Conservation (phyloP, 2,329 filamentous ascomycete genomes). For the Trichothecium sympodiale region DNA sequence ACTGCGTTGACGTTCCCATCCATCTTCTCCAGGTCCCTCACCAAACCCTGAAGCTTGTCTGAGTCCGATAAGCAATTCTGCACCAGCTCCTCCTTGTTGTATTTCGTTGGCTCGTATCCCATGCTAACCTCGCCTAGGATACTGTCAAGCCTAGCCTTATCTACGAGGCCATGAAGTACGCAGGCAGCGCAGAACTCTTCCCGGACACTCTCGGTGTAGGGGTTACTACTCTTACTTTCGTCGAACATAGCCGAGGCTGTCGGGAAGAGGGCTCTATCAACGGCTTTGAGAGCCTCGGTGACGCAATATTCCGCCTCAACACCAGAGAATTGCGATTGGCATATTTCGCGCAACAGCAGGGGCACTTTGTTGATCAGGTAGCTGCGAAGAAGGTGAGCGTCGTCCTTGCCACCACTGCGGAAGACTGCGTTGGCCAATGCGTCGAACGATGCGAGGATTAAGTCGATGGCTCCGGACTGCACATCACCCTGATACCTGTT, state of each 20-base stretch:
- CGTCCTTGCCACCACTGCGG: constrained; percentile 41
- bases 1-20: constrained; percentile 87
- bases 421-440: constrained; percentile 80
- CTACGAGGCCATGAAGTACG: constrained; percentile 75
- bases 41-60: constrained; percentile 62
- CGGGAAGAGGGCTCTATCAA: constrained; percentile 67
- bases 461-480: constrained; percentile 65
- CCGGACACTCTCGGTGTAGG: constrained; percentile 46
- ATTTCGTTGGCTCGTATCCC: constrained; percentile 65
- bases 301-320: constrained; percentile 64
- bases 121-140: constrained; percentile 79
- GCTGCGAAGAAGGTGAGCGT: constrained; percentile 67
- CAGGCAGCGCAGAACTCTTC: constrained; percentile 84
- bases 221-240: constrained; percentile 44
- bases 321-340: constrained; percentile 51
- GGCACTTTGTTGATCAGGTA: constrained; percentile 67
- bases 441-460: constrained; percentile 84
- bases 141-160: constrained; percentile 63
- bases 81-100: constrained; percentile 67
- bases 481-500: constrained; percentile 79
- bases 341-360: constrained; percentile 28
- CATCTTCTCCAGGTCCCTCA: constrained; percentile 77
- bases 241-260: constrained; percentile 49
- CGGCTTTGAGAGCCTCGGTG: constrained; percentile 63
- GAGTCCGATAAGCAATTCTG: constrained; percentile 67